A percentile compares a stretch with the other conserved stretches of the same genome.
phyloP scores from a whole-genome alignment of 495 filamentous ascomycete species.

The Hypoxylon intermedium region DNA sequence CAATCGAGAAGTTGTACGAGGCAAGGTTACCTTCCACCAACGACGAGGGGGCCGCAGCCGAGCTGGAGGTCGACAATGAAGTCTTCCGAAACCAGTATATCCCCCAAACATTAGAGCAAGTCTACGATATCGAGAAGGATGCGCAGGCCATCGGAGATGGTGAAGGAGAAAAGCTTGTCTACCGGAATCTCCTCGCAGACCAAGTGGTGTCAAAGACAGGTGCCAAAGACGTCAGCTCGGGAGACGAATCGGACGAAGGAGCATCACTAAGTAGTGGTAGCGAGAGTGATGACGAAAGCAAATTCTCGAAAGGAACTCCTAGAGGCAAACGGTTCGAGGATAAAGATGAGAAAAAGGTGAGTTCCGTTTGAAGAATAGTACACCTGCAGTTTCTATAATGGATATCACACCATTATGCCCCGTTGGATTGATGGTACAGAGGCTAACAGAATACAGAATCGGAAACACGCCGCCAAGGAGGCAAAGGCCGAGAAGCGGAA shows the following conservation, averaged over 20 bases:
- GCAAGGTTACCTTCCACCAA: conserved; percentile 41
- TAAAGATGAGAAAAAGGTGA: conserved; percentile 82
- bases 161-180: conserved; percentile 75
- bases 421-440: too few species aligned
- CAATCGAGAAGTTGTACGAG: conserved; percentile 57
- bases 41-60: conserved; percentile 54
- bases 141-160: conserved; percentile 76
- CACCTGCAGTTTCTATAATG: too few species aligned
- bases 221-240: conserved; percentile 40
- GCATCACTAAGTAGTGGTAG: conserved; percentile 58
- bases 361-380: too few species aligned
- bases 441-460: conserved; percentile 58
- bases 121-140: conserved; percentile 94
- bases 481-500: conserved; percentile 90
- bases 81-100: conserved; percentile 97
- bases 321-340: conserved; percentile 90
- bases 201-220: conserved; percentile 58
- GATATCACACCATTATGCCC: too few species aligned
- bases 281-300: conserved; percentile 54
- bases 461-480: conserved; percentile 91
- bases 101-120: conserved; percentile 89
- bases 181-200: conserved; percentile 78
- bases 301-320: conserved; percentile 71
- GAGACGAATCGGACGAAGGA: conserved; percentile 50
- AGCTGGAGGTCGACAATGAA: conserved; percentile 77